Base-by-base conservation (phyloP, 495 filamentous ascomycete genomes). In the Aspergillus indologenus region DNA sequence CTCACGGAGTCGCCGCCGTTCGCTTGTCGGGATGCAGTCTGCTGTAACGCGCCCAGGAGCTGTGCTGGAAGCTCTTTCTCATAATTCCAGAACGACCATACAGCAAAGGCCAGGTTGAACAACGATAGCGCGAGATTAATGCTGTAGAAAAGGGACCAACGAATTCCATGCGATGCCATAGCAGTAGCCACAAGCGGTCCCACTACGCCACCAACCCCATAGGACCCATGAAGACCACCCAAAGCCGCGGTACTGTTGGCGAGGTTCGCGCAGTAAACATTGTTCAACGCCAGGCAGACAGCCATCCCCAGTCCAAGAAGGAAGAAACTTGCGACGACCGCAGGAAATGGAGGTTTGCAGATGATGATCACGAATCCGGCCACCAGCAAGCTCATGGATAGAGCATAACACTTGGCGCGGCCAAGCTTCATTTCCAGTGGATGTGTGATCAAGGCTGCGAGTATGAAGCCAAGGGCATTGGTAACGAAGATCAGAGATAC, bases 401-500 rank as follows among this genome's bases (percentile, higher is more conserved):
- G 56, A 4, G 85, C 78, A 23, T 90, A 75, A 24, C 81, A 78
- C 54, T 78, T 85, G 0, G 84, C 83, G 19, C 87, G 82, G 11
- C 90, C 90, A 1, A 92, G 61, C 23, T 77, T 74, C 5, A 62
- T 55, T 1, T 81, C 76, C 12, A 85, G 70, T 34, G 64, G 45
- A 68, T 74, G 64, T 42, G 85, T 82, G 59, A 85, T 76, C 22
- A 87, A 84, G 1, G 89, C 89, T 3, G 87, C 87, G 45, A 79
- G 64, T 64, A 92, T 85, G 74, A 91, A 95, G 20, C 90, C 90
- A 17, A 87, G 52, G 0, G 91, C 90, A 61, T 89, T 90, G 44
- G 85, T 79, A 23, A 96, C 81, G 76, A 92, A 94, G 64, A 96
- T 86, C 8, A 92, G 71, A 12, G 90, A 90, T 22, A 92, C 86